Percentiles rank a stretch among this genome's conserved stretches.
Conservation (phyloP, 495 filamentous ascomycete species). For the Thozetella sp. region DNA sequence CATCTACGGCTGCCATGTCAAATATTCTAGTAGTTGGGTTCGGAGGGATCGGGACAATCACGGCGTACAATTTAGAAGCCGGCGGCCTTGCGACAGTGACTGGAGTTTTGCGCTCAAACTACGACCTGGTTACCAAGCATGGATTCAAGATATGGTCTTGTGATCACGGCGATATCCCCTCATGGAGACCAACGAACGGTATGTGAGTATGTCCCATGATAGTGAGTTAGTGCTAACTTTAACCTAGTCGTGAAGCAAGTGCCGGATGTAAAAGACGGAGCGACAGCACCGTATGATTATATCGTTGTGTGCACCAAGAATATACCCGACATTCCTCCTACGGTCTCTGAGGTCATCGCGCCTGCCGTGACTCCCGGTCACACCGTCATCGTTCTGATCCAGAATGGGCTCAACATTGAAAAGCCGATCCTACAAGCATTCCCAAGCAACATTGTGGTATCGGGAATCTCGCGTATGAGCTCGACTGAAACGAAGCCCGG, state of each 20-base stretch:
- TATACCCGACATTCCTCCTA: slow-evolving; percentile 37
- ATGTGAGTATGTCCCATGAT: too few relatives aligned
- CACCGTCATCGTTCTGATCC: slow-evolving; percentile 57
- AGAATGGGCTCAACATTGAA: slow-evolving; percentile 69
- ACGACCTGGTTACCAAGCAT: background rate
- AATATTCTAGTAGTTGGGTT: background rate
- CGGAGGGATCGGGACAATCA: background rate
- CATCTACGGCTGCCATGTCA: too few relatives aligned
- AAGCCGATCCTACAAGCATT: slow-evolving; percentile 50
- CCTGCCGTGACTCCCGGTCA: slow-evolving; percentile 48
- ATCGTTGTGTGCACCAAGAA: slow-evolving; percentile 56
- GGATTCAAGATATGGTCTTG: background rate
- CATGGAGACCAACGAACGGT: background rate
- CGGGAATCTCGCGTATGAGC: slow-evolving; percentile 53
- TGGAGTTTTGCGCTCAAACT: background rate
- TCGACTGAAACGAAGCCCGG: slow-evolving; percentile 46
- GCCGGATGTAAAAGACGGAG: slow-evolving; percentile 34
- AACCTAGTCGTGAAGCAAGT: slow-evolving; percentile 38
- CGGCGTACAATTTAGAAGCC: background rate
- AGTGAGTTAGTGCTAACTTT: too few relatives aligned
- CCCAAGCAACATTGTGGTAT: slow-evolving; percentile 52
- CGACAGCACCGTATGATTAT: slow-evolving; percentile 42
- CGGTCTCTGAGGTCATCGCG: slow-evolving; percentile 36
- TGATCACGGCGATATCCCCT: background rate
- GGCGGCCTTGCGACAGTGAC: background rate